A percentile compares a stretch with the other conserved stretches of the same genome.
These are phyloP conservation scores for Stephania japonica DNA, from an alignment of 164 flowering plant species.

Conservation along the genomic window DNA sequence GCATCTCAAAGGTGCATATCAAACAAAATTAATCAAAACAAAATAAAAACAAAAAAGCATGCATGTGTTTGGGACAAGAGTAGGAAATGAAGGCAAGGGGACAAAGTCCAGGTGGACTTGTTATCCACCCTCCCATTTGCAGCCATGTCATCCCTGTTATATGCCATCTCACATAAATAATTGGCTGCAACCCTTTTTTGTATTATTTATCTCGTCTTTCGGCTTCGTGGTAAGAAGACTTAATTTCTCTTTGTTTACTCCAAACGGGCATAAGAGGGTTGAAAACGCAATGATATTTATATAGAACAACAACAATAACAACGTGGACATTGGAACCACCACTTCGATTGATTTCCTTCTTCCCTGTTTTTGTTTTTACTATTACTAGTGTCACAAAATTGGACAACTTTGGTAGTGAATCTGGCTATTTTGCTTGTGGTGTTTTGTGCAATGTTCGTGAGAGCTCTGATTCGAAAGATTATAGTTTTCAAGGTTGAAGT, in stretches of 20 bases:
- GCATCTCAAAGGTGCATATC: background rate
- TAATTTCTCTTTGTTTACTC: background rate
- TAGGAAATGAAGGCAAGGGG: constrained; percentile 12
- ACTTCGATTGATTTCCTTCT: background rate
- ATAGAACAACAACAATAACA: too few relatives aligned
- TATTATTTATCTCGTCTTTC: constrained; percentile 2
- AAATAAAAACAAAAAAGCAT: too few relatives aligned
- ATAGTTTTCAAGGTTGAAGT: too few relatives aligned
- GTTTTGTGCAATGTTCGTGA: too few relatives aligned
- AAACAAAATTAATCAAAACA: background rate
- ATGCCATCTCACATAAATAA: background rate
- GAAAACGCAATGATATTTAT: background rate
- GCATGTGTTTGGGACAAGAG: background rate
- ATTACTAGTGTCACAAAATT: too few relatives aligned
- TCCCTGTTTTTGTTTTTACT: background rate
- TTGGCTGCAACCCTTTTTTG: constrained; percentile 13
- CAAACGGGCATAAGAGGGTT: background rate
- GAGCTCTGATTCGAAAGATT: too few relatives aligned
- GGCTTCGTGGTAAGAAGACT: constrained; percentile 9
- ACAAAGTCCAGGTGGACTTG: constrained; percentile 25
- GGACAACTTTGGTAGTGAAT: too few relatives aligned
- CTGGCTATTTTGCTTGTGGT: too few relatives aligned
- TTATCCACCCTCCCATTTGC: constrained; percentile 9
- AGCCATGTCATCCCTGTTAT: background rate
- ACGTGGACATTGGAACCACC: background rate